Evolutionary conservation across 441 rosid species (phyloP).

Genomic region (Aquilaria agallochum): DNA sequence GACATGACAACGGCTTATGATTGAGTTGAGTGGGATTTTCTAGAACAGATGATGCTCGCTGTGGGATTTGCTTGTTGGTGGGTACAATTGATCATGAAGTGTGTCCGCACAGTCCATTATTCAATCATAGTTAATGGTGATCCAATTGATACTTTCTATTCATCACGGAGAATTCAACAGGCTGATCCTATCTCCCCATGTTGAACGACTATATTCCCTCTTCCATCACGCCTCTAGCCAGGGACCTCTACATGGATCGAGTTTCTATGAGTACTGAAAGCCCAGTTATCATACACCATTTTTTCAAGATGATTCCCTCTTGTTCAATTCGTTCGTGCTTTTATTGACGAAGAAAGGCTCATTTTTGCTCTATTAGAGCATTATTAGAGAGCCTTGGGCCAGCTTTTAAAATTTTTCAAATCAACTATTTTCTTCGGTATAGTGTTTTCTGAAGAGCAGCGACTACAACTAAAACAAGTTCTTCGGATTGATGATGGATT

Average conservation of each 20-base stretch:
- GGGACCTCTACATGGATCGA: not conserved
- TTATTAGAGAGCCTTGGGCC: too few species aligned
- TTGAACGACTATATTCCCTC: not conserved
- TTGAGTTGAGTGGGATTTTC: not conserved
- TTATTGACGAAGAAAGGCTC: too few species aligned
- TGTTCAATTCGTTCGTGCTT: too few species aligned
- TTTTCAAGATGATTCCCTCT: too few species aligned
- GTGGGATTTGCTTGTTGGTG: not conserved
- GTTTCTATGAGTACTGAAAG: too few species aligned
- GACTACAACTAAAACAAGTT: too few species aligned
- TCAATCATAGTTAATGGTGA: not conserved
- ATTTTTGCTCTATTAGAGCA: too few species aligned
- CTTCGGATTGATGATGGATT: too few species aligned
- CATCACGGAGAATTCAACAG: not conserved
- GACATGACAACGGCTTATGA: not conserved
- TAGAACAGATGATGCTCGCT: not conserved
- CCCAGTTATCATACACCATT: too few species aligned
- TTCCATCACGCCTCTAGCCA: not conserved
- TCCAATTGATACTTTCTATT: not conserved
- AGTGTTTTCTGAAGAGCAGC: too few species aligned
- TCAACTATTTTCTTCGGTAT: too few species aligned
- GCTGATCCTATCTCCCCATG: not conserved
- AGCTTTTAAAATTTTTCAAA: too few species aligned
- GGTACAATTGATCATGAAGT: not conserved
- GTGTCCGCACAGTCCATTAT: not conserved